Evolutionary conservation across 2,329 filamentous ascomycete genomes (phyloP).

Genomic region (Aphanoascus verrucosus): DNA sequence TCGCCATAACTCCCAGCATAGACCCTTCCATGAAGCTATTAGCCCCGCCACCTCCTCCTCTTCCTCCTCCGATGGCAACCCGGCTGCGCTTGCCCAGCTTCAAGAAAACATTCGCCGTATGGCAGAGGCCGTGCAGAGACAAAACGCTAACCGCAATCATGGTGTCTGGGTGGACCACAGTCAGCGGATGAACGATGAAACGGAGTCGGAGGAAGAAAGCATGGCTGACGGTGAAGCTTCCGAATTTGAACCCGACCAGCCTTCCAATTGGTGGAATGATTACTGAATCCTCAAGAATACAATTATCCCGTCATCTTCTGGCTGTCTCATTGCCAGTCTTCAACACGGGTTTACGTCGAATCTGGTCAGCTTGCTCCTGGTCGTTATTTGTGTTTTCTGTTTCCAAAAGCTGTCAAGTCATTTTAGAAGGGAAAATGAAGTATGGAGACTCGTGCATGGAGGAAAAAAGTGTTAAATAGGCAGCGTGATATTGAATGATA

Average conservation of each 20-base stretch:
- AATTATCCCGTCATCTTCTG: no score
- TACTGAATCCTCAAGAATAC: no score
- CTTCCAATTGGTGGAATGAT: no score
- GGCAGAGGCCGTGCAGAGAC: not conserved
- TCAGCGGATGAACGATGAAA: not conserved
- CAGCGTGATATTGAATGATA: not conserved
- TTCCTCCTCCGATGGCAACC: not conserved
- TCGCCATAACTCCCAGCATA: not conserved
- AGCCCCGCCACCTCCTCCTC: no score
- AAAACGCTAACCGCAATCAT: not conserved
- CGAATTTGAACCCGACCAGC: not conserved
- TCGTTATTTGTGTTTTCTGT: no score
- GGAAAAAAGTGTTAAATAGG: no score
- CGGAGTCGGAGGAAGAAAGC: not conserved
- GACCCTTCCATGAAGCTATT: not conserved
- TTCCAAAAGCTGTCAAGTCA: not conserved
- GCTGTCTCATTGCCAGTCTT: no score
- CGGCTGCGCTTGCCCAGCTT: no score
- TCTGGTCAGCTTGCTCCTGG: no score
- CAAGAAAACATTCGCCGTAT: not conserved
- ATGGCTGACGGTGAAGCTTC: not conserved
- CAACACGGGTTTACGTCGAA: no score
- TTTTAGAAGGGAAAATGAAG: not conserved
- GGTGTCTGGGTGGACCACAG: slow-evolving; percentile 2
- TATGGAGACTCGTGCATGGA: no score